Percentiles rank a stretch among this genome's conserved stretches.
phyloP scores from a whole-genome alignment of 1,139 yeast genomes.

The Taphrina confusa region DNA sequence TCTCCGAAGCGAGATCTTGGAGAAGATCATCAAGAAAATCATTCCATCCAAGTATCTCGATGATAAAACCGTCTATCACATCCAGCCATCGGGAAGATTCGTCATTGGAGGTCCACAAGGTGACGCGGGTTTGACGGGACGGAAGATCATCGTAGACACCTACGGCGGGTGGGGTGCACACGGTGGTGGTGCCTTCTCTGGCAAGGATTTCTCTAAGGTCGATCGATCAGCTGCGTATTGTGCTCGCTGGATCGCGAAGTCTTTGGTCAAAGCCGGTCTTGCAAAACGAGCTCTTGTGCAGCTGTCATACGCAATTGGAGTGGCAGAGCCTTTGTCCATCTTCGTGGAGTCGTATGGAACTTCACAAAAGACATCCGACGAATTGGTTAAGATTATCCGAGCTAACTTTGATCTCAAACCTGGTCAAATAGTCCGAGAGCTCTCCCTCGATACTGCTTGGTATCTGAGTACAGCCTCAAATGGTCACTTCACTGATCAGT shows the following conservation, averaged over 20 bases:
- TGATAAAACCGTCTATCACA: slow-evolving; percentile 93
- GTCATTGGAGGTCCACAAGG: slow-evolving; percentile 99
- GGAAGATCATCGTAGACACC: slow-evolving; percentile 98
- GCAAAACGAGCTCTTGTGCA: slow-evolving; percentile 98
- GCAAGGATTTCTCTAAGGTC: slow-evolving; percentile 99
- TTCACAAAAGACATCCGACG: slow-evolving; percentile 80
- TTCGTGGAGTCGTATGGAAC: slow-evolving; percentile 98
- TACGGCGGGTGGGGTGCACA: slow-evolving; percentile 99
- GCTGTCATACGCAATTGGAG: slow-evolving; percentile 99
- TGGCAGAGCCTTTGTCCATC: slow-evolving; percentile 97
- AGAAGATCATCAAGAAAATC: slow-evolving; percentile 85
- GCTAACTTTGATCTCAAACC: slow-evolving; percentile 98
- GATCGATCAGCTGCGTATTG: slow-evolving; percentile 99
- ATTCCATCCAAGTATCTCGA: slow-evolving; percentile 89
- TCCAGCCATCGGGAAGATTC: slow-evolving; percentile 99
- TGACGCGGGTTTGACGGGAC: slow-evolving; percentile 99
- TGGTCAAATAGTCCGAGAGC: slow-evolving; percentile 95
- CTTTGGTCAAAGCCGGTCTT: slow-evolving; percentile 88
- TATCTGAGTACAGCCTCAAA: slow-evolving; percentile 98
- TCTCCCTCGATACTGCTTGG: slow-evolving; percentile 97
- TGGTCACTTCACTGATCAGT: slow-evolving; percentile 99
- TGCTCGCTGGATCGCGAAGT: slow-evolving; percentile 99
- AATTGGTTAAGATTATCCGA: slow-evolving; percentile 85
- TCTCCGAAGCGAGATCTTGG: slow-evolving; percentile 71
- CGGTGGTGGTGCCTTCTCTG: slow-evolving; percentile 99